Evolutionary conservation across 208 protist species (phyloP), one percentile per base, ranked within the genome.

Genomic region (Willaertia magna): DNA sequence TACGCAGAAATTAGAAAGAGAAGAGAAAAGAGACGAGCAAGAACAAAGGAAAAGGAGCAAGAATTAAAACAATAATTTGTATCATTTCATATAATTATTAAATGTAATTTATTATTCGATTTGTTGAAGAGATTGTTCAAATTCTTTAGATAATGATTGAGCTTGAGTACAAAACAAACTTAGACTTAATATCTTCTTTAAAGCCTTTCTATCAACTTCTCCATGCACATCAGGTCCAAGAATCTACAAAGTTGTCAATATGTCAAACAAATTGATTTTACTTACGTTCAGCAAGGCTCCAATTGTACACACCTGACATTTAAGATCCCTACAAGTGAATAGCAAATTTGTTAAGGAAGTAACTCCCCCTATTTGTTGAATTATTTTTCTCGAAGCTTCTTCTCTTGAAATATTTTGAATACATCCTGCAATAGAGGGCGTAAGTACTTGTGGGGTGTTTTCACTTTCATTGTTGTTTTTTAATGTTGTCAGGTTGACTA

Each of bases 1-100:
- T 98, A 98, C 86, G 86, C 91, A 52, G 93, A 96, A 85, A 96
- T 97, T 78, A 93, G 78, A 83, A 83, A 83, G 26, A 83, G 22
- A 22, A 83, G 78, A 55, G 78, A 83, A 83, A 44, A n/a, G 18
- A 79, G 42, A 48, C 18, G 75, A 49, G 30, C 20, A 34, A 48
- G 42, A 26, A 67, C 55, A 18, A 78, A 42, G 42, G 40, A 46
- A 78, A 16, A 40, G 12, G 40, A 75, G 26, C 22, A 43, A 42
- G 26, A 42, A 78, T 22, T 22, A n/a, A 42, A 46, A 22, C 30
- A 78, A 42, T 26, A n/a, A 18, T 39, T 74, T 74, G n/a, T 34
- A 4, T 74, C 18, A 74, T 74, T 55, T 22, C 51, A 9, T 26
- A 3, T 9, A 55, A 22, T 26, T 55, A 26, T 55, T 9, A 26